Base-by-base conservation (phyloP, 1,284 basidiomycete genomes). In the Trichosporon sp. region DNA sequence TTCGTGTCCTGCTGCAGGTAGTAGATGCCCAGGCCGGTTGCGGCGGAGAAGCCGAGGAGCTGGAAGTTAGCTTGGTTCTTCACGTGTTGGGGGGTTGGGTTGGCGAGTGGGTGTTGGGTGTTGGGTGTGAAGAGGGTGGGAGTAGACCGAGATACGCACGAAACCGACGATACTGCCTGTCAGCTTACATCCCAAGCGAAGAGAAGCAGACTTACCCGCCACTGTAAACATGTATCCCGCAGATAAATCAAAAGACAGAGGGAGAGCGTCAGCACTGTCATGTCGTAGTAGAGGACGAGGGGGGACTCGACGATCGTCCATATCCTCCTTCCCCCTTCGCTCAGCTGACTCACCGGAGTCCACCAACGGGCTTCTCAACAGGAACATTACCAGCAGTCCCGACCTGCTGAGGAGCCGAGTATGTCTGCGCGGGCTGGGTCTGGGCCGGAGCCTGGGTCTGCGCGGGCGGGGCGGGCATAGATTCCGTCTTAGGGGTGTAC, bases 1-100 rank as follows among this genome's bases (percentile, higher is more conserved):
- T 94, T 93, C 84, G 94, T 95, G 85, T 96, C 94, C 76, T 96
- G 92, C 67, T 96, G 86, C 32, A 97, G 86, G 80, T 93, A 90
- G 81, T 94, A 96, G 65, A 93, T 91, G 64, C 93, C 93, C 78
- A 91, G 89, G 0, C 70, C 70, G 31, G 71, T 70, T 1, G 74
- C 70, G 19, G 71, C 71, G 40, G 74, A 78, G 66, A 78, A 79
- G 54, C 70, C 79, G 54, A 82, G 83, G 84, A 93, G 94, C 86
- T 87, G 92, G 78, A 10, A 2, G 38, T 40, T 40, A 40, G 38
- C 38, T 40, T 6, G 12, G 38, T 4, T 16, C 26, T 26, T 26
- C 2, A 26, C 26, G 26, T 26, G 26, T 26, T 26, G 26, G 2
- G 26, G 26, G 26, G 26, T 26, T 26, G 26, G 26, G 26, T 26